Evolutionary conservation across 164 flowering plant species (phyloP).

Genomic region (Umbellularia californica): DNA sequence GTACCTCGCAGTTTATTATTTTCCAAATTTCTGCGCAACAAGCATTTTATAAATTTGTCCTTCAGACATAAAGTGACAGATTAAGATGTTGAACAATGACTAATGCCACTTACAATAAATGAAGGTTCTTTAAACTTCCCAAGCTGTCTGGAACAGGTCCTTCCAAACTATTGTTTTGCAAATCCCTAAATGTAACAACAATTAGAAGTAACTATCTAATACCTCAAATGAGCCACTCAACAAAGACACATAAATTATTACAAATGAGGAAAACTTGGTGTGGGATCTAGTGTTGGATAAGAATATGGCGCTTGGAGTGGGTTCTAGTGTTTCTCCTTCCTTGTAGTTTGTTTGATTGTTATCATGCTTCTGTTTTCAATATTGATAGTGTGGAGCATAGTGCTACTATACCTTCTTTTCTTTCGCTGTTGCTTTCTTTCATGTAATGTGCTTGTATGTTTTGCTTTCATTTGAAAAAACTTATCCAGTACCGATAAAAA

Average conservation of each 20-base stretch:
- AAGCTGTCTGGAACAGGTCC: constrained; percentile 73
- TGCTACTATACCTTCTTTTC: too few species aligned
- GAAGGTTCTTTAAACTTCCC: constrained; percentile 64
- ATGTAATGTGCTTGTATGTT: too few species aligned
- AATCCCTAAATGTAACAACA: constrained; percentile 47
- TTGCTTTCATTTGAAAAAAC: too few species aligned
- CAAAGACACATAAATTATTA: not conserved
- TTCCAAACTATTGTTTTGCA: constrained; percentile 65
- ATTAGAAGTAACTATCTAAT: not conserved
- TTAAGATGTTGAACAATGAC: constrained; percentile 2
- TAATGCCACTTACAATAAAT: constrained; percentile 50
- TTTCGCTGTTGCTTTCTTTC: too few species aligned
- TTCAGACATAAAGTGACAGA: not conserved
- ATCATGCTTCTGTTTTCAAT: too few species aligned
- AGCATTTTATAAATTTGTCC: not conserved
- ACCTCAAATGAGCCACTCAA: not conserved
- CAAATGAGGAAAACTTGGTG: not conserved
- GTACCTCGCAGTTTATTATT: constrained; percentile 69
- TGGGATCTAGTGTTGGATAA: not conserved
- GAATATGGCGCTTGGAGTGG: not conserved
- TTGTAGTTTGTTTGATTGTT: too few species aligned
- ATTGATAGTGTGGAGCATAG: too few species aligned
- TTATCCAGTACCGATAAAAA: too few species aligned
- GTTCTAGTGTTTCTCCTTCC: not conserved
- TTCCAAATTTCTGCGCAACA: constrained; percentile 61